Evolutionary conservation across 192 early-diverging fungal genomes (phyloP).

Genomic region (Coemansia sp.): DNA sequence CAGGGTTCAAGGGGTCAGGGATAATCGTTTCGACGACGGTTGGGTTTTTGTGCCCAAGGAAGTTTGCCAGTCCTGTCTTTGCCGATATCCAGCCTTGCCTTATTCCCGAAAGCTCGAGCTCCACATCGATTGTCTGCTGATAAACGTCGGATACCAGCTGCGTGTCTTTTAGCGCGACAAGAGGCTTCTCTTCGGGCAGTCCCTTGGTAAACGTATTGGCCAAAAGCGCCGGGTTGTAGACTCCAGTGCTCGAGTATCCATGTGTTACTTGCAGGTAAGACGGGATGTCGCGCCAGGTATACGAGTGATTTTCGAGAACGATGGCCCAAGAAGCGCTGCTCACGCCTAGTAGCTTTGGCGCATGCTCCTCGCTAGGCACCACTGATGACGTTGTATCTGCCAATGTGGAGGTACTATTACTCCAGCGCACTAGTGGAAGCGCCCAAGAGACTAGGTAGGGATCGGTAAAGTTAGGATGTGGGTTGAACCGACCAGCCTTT

Average conservation of each 20-base stretch:
- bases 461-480: conserved; percentile 3
- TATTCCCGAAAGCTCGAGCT: background rate
- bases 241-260: background rate
- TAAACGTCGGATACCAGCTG: background rate
- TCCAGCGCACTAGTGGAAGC: conserved; percentile 2
- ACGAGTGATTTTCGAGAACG: background rate
- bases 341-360: background rate
- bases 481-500: background rate
- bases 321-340: no score
- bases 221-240: conserved; percentile 9
- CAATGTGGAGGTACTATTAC: background rate
- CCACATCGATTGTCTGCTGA: conserved; percentile 12
- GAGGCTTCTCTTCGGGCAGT: background rate
- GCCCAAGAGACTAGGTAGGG: background rate
- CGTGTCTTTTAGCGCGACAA: background rate
- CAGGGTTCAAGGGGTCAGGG: no score
- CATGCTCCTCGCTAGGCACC: background rate
- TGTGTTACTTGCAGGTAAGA: background rate
- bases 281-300: background rate
- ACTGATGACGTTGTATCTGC: background rate
- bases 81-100: background rate
- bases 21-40: no score
- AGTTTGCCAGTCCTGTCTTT: background rate
- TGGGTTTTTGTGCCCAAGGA: no score
- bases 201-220: conserved; percentile 9